Evolutionary conservation across 1,139 yeast species (phyloP).

Genomic region (Pichia sp.): DNA sequence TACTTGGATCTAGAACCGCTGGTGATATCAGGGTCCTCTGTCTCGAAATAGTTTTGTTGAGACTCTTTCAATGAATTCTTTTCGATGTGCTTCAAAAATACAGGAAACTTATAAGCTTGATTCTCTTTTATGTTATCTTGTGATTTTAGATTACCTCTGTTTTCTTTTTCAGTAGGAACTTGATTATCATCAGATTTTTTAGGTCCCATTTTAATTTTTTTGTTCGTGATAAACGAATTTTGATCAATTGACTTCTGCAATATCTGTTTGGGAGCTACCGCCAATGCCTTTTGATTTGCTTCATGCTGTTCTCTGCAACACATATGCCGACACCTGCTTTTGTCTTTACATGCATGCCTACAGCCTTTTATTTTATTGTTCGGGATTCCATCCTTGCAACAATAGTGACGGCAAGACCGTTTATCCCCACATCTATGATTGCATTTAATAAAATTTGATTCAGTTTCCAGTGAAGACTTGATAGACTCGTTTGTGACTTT

Average conservation of each 20-base stretch:
- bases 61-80: background rate
- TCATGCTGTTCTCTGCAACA: constrained; percentile 33
- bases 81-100: background rate
- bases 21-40: no score
- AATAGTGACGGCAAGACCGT: constrained; percentile 34
- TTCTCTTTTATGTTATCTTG: background rate
- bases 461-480: background rate
- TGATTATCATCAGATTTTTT: no score
- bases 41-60: no score
- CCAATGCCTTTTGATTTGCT: background rate
- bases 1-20: background rate
- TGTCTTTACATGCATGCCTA: constrained; percentile 36
- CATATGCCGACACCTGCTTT: constrained; percentile 34
- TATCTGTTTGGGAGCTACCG: background rate
- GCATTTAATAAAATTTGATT: constrained; percentile 30
- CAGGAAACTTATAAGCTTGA: background rate
- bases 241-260: no score
- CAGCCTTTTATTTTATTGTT: constrained; percentile 24
- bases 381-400: constrained; percentile 38
- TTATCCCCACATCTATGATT: constrained; percentile 34
- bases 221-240: no score
- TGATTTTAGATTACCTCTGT: no score
- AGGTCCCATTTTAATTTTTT: no score
- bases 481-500: background rate
- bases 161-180: no score